Conservation (phyloP, 768 basidiomycete species). For the Tephrocybe sp. region DNA sequence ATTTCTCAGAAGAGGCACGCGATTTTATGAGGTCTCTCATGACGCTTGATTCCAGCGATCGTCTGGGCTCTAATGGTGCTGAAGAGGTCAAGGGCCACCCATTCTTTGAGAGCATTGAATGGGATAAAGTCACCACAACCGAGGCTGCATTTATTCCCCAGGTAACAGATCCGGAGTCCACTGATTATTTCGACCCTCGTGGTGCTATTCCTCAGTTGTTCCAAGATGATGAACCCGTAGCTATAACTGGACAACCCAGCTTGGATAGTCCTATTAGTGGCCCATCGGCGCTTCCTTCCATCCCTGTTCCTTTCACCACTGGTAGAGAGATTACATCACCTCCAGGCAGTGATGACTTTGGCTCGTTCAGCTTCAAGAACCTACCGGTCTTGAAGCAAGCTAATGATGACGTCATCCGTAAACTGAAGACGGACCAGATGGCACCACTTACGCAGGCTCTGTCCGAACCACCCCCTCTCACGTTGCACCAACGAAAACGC, state of each 20-base stretch:
- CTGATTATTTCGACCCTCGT: constrained; percentile 98
- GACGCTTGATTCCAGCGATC: constrained; percentile 73
- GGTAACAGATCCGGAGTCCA: constrained; percentile 93
- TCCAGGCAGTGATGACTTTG: constrained; percentile 86
- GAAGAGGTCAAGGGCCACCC: constrained; percentile 92
- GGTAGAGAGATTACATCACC: constrained; percentile 46
- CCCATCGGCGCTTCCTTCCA: constrained; percentile 40
- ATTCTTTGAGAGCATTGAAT: constrained; percentile 89
- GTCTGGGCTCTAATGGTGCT: constrained; percentile 85
- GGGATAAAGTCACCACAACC: constrained; percentile 85
- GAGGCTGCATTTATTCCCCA: constrained; percentile 97
- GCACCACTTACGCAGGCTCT: constrained; percentile 73
- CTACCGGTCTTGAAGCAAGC: constrained; percentile 94
- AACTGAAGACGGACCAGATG: constrained; percentile 90
- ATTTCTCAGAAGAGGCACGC: constrained; percentile 80
- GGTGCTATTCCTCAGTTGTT: constrained; percentile 90
- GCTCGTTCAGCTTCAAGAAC: constrained; percentile 98
- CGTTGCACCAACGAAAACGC: constrained; percentile 63
- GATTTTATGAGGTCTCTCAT: constrained; percentile 90
- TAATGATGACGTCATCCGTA: constrained; percentile 97
- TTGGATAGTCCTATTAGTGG: constrained; percentile 48
- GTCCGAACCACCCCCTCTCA: constrained; percentile 50
- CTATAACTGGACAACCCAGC: constrained; percentile 48
- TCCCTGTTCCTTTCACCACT: constrained; percentile 40
- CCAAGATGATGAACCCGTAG: constrained; percentile 80